Evolutionary conservation across 2,329 filamentous ascomycete genomes (phyloP), one percentile per base, ranked within the genome.

Genomic region (Aspergillus latus): DNA sequence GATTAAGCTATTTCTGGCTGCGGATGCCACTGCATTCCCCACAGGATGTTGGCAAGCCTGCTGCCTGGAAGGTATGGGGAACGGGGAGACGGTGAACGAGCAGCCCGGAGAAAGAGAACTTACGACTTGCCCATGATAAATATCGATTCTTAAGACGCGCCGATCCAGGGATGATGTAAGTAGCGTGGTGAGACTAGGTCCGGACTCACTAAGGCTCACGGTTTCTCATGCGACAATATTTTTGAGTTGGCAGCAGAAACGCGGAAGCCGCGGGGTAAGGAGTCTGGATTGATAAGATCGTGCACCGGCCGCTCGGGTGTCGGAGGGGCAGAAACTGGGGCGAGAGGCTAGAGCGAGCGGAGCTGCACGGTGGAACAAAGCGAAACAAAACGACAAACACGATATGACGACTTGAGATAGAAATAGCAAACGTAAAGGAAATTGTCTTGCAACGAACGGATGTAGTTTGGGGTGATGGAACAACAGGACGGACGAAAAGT

Each of bases 121-220:
- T 66, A 73, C 70, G 70, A 73, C 63, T 73, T 73, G 47, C 70
- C 70, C 70, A 73, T 73, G 39, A 51, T 71, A 56, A 62, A 65
- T 56, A 48, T 21, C 21, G 58, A 58, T 56, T 56, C 49, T 37
- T 32, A 39, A 52, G 47, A 46, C 10, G 16, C 32, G 9, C 37
- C 37, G 49, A 2, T 49, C 5, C 3, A 37, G 43, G 10, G 7
- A 40, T 29, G 13, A 9, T 34, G 43, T 13, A 34, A 26, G n/a
- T 49, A 26, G 29, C 16, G 26, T 21, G 28, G 47, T 39, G 40
- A 42, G 30, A 34, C 16, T 9, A 42, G 37, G 26, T 39, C 43
- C 47, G 8, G 50, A 28, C 39, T 57, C 29, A 30, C 48, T 48
- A 48, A 47, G 28, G 48, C 43, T 40, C 48, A 51, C 42, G n/a